Evolutionary conservation across 345 rosid genomes (phyloP).

Genomic region (Hibiscus tridactylites): DNA sequence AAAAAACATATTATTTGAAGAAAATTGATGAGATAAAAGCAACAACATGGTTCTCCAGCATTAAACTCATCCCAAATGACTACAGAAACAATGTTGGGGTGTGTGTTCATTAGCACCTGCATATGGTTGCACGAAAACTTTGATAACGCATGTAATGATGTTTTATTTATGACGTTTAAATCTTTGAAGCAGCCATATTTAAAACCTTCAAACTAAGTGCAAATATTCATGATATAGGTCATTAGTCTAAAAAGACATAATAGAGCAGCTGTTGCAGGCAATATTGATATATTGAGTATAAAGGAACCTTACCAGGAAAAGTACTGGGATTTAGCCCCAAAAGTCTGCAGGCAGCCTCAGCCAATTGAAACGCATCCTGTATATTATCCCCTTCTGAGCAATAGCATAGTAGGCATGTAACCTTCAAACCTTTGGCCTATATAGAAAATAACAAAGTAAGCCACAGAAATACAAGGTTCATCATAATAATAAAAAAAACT

Average conservation of each 20-base stretch:
- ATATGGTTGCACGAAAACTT: not conserved
- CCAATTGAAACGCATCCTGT: conserved; percentile 65
- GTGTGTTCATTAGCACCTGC: not conserved
- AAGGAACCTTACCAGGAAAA: conserved; percentile 38
- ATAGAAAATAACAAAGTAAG: not conserved
- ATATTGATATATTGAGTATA: not conserved
- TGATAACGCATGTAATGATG: not conserved
- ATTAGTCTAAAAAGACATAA: not conserved
- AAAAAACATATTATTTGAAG: not conserved
- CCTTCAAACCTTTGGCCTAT: conserved; percentile 74
- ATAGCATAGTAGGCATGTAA: conserved; percentile 77
- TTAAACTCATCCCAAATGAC: not conserved
- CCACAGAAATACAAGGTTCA: not conserved
- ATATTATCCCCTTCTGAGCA: conserved; percentile 96
- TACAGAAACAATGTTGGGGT: not conserved
- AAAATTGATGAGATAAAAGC: not conserved
- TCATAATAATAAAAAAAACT: not conserved
- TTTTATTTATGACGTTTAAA: not conserved
- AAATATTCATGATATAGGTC: not conserved
- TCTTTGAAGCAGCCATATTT: not conserved
- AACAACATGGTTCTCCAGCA: not conserved
- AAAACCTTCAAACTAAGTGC: not conserved
- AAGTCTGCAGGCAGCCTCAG: conserved; percentile 62
- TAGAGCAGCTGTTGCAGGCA: not conserved
- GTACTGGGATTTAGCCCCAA: conserved; percentile 31